Base-by-base conservation (phyloP, 2,329 filamentous ascomycete genomes). In the Colletotrichum musae region DNA sequence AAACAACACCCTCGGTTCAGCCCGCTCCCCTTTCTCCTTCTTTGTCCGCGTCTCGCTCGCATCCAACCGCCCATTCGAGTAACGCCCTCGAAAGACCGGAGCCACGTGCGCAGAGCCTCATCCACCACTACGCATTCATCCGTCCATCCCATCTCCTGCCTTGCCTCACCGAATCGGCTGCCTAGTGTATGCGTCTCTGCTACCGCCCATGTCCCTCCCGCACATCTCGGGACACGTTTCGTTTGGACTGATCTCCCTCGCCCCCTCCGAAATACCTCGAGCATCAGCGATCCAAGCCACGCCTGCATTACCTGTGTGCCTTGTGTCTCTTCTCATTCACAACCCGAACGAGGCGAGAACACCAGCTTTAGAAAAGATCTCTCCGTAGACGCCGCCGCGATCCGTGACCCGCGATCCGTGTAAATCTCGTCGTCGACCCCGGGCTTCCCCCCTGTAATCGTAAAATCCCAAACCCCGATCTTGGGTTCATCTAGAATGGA, bases 221-320 rank as follows among this genome's bases (percentile, higher is more conserved):
- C 52, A 45, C 7, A 36, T 21, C 61, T 64, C 53, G 52, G 13
- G 39, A 70, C 64, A 70, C 24, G 68, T 68, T 70, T 70, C 53
- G 68, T 70, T 70, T 70, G 63, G 57, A 67, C 68, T 70, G 68
- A 70, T 70, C 52, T 70, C n/a, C 12, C 24, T 24, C 12, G 4
- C n/a, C 2, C 36, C 28, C 36, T n/a, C 43, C 57, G 16, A 43
- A 13, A 16, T 21, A 26, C 18, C 21, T n/a, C 32, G 21, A 21
- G 32, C 15, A 53, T 3, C 9, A 18, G 28, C 36, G 54, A 59
- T 54, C 57, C 63, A 61, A 70, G 57, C 45, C 58, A 47, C 21
- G 47, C 51, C 7, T 36, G 9, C 7, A 36, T 10, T 36, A 7
- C 2, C 32, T 36, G 9, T 10, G 32, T 36, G 32, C 32, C 32